Conservation (phyloP, 2,329 filamentous ascomycete genomes). For the Amesomyces nigricolor region DNA sequence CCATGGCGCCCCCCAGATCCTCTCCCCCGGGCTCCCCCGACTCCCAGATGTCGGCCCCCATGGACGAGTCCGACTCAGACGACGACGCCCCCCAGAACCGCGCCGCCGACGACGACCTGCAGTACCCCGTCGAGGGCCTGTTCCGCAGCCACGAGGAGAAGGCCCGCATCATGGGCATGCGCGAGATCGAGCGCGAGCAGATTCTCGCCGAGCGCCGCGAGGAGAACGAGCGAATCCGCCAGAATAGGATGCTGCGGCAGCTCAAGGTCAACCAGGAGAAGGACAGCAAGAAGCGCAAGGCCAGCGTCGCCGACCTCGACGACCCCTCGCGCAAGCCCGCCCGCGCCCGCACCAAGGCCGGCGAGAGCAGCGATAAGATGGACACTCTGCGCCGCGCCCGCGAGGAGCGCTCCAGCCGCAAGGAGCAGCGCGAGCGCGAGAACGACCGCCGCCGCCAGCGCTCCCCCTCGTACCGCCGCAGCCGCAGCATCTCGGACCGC, state of each 20-base stretch:
- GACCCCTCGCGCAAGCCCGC: constrained; percentile 70
- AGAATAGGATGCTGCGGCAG: constrained; percentile 75
- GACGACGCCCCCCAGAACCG: constrained; percentile 50
- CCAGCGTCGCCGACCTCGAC: constrained; percentile 70
- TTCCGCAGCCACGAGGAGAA: constrained; percentile 71
- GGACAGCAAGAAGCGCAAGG: constrained; percentile 70
- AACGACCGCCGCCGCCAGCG: constrained; percentile 53
- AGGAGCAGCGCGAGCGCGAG: constrained; percentile 58
- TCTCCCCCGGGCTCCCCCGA: constrained; percentile 63
- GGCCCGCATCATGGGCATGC: constrained; percentile 73
- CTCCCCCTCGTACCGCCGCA: constrained; percentile 36
- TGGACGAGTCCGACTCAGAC: constrained; percentile 86
- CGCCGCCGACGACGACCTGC: constrained; percentile 49
- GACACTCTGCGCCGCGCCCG: constrained; percentile 60
- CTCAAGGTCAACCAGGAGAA: constrained; percentile 64
- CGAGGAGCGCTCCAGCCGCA: constrained; percentile 59
- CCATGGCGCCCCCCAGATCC: constrained; percentile 47
- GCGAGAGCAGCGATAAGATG: constrained; percentile 65
- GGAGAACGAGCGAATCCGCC: constrained; percentile 73
- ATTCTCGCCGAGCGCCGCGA: constrained; percentile 82
- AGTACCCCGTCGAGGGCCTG: constrained; percentile 84
- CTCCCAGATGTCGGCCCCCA: constrained; percentile 75
- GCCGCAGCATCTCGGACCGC: constrained; percentile 54
- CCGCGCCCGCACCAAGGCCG: constrained; percentile 63
- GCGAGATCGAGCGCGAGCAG: constrained; percentile 86